A percentile compares a stretch with the other conserved stretches of the same genome.
Evolutionary conservation across 2,329 filamentous ascomycete genomes (phyloP).

Genomic region (Geosmithia flava): DNA sequence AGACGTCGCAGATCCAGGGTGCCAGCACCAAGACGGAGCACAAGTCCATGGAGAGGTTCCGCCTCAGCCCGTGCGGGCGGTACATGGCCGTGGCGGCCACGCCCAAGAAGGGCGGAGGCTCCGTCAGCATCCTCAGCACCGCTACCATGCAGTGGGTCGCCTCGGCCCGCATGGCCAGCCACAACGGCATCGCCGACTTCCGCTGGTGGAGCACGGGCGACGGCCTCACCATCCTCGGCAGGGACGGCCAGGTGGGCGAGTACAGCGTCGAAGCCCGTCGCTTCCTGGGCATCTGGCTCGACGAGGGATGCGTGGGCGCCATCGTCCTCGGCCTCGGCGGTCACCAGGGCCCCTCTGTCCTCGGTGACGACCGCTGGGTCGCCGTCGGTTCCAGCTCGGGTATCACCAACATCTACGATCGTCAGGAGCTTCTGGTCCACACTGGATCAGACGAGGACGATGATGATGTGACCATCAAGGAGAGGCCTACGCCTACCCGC

Average conservation of each 20-base stretch:
- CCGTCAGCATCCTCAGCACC: slow-evolving; percentile 74
- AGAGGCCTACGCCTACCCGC: slow-evolving; percentile 58
- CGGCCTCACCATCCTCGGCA: slow-evolving; percentile 72
- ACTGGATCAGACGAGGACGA: slow-evolving; percentile 9
- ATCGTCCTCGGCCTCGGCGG: slow-evolving; percentile 75
- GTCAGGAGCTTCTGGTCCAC: slow-evolving; percentile 44
- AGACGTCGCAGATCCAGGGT: slow-evolving; percentile 63
- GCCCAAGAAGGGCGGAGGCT: slow-evolving; percentile 72
- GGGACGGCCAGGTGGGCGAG: slow-evolving; percentile 82
- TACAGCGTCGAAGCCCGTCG: slow-evolving; percentile 60
- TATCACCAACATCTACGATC: slow-evolving; percentile 89
- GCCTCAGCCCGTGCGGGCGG: slow-evolving; percentile 71
- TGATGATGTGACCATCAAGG: slow-evolving; percentile 40
- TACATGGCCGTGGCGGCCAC: slow-evolving; percentile 78
- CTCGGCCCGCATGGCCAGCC: slow-evolving; percentile 69
- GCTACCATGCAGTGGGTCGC: slow-evolving; percentile 78
- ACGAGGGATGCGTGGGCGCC: slow-evolving; percentile 79
- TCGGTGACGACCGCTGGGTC: slow-evolving; percentile 81
- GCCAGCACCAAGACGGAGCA: slow-evolving; percentile 59
- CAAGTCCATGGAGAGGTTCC: slow-evolving; percentile 82
- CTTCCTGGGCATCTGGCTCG: slow-evolving; percentile 73
- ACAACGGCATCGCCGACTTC: slow-evolving; percentile 79
- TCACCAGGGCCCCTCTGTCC: slow-evolving; percentile 39
- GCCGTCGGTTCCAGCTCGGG: slow-evolving; percentile 77
- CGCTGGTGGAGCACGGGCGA: slow-evolving; percentile 82